These are phyloP conservation scores for Plasmodium yoelii DNA, from an alignment of 169 alveolate genomes.

Conservation along the genomic window DNA sequence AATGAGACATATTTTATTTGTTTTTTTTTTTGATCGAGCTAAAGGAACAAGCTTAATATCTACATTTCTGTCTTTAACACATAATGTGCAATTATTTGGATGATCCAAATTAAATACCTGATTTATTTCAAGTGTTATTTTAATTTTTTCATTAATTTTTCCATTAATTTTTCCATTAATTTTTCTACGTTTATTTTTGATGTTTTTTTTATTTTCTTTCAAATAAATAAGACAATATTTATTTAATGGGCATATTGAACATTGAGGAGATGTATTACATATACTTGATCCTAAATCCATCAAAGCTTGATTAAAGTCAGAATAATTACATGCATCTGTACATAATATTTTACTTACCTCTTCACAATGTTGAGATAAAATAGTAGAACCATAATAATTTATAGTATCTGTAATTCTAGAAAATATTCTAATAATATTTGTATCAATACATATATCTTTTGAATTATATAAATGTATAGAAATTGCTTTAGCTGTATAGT, in stretches of 20 bases:
- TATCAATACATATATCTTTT: slow-evolving; percentile 79
- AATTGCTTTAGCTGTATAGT: slow-evolving; percentile 81
- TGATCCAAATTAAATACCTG: slow-evolving; percentile 16
- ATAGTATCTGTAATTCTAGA: slow-evolving; percentile 76
- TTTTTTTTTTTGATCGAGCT: slow-evolving; percentile 36
- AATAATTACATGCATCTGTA: slow-evolving; percentile 31
- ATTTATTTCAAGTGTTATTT: neutral
- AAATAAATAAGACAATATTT: slow-evolving; percentile 62
- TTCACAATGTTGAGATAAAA: slow-evolving; percentile 61
- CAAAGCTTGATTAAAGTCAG: slow-evolving; percentile 77
- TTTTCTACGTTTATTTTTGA: no score
- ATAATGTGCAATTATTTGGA: slow-evolving; percentile 35
- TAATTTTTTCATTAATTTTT: no score
- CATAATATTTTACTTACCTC: slow-evolving; percentile 46
- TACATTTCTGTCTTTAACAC: slow-evolving; percentile 57
- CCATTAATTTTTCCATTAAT: no score
- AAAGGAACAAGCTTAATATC: slow-evolving; percentile 62
- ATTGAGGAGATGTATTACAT: slow-evolving; percentile 77
- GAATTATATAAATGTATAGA: slow-evolving; percentile 65
- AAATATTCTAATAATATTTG: slow-evolving; percentile 77
- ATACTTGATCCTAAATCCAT: slow-evolving; percentile 82
- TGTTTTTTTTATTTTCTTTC: slow-evolving; percentile 26
- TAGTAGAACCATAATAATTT: slow-evolving; percentile 49
- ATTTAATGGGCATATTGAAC: slow-evolving; percentile 76
- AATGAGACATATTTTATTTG: slow-evolving; percentile 57